Evolutionary conservation across 805 yeast genomes (phyloP).

Genomic region (Nakazawaea ishiwadae): DNA sequence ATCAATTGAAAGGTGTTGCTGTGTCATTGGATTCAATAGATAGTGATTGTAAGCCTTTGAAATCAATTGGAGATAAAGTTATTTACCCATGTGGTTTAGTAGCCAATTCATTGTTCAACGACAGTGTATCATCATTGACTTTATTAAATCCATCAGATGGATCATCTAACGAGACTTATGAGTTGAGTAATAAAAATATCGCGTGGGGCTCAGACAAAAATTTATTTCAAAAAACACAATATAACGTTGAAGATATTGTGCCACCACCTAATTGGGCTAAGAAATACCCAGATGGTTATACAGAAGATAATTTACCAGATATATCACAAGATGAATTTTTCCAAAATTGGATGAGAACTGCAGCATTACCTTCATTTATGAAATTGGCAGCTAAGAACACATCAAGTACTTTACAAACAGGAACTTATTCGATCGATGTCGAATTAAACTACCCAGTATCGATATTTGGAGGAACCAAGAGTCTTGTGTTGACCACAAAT

Average conservation of each 20-base stretch:
- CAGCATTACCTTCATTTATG: conserved; percentile 86
- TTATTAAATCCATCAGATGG: conserved; percentile 34
- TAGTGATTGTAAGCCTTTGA: conserved; percentile 50
- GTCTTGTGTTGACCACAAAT: conserved; percentile 75
- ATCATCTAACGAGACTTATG: conserved; percentile 32
- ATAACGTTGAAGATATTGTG: conserved; percentile 63
- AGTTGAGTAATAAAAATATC: conserved; percentile 52
- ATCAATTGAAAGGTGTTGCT: conserved; percentile 77
- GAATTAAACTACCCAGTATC: conserved; percentile 79
- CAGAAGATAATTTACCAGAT: conserved; percentile 74
- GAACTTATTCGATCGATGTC: conserved; percentile 66
- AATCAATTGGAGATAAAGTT: conserved; percentile 31
- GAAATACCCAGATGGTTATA: conserved; percentile 82
- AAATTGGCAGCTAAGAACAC: conserved; percentile 78
- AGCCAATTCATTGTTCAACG: conserved; percentile 91
- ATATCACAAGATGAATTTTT: conserved; percentile 73
- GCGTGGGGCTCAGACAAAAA: conserved; percentile 81
- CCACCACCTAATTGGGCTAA: conserved; percentile 94
- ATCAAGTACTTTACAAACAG: conserved; percentile 47
- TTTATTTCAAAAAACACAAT: conserved; percentile 68
- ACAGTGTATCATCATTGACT: conserved; percentile 60
- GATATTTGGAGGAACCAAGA: conserved; percentile 84
- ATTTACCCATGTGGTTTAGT: conserved; percentile 92
- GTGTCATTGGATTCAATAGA: conserved; percentile 46
- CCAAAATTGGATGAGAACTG: conserved; percentile 98